Base-by-base conservation (phyloP, 306 rosid species). In the Lathyrus sativus region DNA sequence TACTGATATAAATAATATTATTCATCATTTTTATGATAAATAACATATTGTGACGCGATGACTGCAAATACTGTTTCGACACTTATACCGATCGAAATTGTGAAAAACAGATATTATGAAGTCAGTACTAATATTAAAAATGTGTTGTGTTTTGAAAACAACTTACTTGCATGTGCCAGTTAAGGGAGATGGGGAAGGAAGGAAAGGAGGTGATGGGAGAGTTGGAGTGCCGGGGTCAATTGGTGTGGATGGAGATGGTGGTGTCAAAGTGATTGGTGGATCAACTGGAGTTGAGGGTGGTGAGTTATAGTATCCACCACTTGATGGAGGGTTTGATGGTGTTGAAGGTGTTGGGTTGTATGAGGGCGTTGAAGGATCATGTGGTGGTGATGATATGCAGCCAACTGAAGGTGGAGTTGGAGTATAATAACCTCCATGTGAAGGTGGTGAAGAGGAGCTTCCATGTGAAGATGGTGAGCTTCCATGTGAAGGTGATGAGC, bases 121-220 rank as follows among this genome's bases (percentile, higher is more conserved):
- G 4, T 31, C 11, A 39, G 26, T 38, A 60, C 8, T 2, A 15
- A 24, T 14, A 26, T 55, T 55, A 55, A 53, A 31, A 15, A 28
- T 44, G 59, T 71, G 7, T 0, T 17, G 42, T 29, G 12, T 33
- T 62, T 12, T 66, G 64, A 51, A 45, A 75, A 48, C 2, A 72
- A 84, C 95, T 88, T 81, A 93, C 99, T 70, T 85, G 97, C 97
- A 90, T 49, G 97, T 90, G 11, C 95, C 90, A 53, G 81, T 78
- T 78, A 92, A 81, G 51, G 96, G 99, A 59, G 95, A 44, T 43
- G 99, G 96, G 43, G 88, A 73, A 57, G 88, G 85, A 55, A 79
- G 55, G 74, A 38, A 79, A 26, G 98, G 95, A 22, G 97, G 95
- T 18, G 89, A 68, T 4, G 95, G 90, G 22, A 67, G 43, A 24